Conservation (phyloP, 225 moss, liverwort and hornwort species). For the Thuidium tamariscinum region DNA sequence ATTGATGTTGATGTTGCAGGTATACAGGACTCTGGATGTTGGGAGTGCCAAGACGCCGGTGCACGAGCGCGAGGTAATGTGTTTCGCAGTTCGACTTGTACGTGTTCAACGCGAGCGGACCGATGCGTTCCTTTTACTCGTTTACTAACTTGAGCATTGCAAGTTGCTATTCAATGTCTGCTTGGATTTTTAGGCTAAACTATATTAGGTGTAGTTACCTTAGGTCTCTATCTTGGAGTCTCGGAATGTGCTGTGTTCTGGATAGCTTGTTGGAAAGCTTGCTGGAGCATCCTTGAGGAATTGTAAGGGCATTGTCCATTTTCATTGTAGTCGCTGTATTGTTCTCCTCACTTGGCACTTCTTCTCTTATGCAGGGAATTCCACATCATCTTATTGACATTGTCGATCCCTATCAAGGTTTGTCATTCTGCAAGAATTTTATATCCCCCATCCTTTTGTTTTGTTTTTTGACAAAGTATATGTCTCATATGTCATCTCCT, state of each 20-base stretch:
- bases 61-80: constrained; percentile 56
- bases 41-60: constrained; percentile 92
- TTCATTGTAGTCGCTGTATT: neutral
- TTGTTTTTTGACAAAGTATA: neutral
- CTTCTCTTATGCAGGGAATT: constrained; percentile 38
- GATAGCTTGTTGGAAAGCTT: no score
- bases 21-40: constrained; percentile 71
- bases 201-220: no score
- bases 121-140: neutral
- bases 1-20: constrained; percentile 21
- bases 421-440: neutral
- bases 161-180: neutral
- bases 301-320: neutral
- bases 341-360: constrained; percentile 2
- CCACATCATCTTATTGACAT: constrained; percentile 81
- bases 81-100: neutral
- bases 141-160: neutral
- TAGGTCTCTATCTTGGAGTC: no score
- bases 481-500: neutral
- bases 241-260: no score
- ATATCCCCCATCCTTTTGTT: neutral
- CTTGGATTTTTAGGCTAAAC: no score
- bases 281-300: neutral
- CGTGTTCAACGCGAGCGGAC: neutral
- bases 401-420: constrained; percentile 59